A percentile compares a stretch with the other conserved stretches of the same genome.
Evolutionary conservation across 176 grass and related monocot genomes (phyloP).

Genomic region (Musa acuminata): DNA sequence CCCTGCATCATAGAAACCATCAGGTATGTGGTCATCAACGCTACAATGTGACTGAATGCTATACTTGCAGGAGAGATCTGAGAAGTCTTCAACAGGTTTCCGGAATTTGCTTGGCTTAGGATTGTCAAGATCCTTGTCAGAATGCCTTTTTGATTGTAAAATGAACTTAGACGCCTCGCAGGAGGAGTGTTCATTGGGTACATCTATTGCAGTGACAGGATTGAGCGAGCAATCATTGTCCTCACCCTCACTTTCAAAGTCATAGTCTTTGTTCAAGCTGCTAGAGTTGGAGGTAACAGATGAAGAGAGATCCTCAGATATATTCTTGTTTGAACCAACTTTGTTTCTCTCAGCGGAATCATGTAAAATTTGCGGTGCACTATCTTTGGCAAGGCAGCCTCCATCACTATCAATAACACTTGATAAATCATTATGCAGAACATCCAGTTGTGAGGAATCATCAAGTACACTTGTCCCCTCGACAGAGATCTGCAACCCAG

Average conservation of each 20-base stretch:
- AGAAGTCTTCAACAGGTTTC: conserved; percentile 53
- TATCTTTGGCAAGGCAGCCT: conserved; percentile 37
- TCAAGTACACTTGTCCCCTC: conserved; percentile 29
- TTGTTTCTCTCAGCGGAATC: conserved; percentile 28
- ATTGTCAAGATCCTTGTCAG: conserved; percentile 78
- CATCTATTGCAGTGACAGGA: conserved; percentile 8
- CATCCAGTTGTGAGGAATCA: conserved; percentile 36
- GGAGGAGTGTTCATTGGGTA: conserved; percentile 23
- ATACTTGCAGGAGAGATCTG: conserved; percentile 80
- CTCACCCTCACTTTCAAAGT: conserved; percentile 42
- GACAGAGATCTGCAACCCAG: conserved; percentile 24
- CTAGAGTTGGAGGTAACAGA: conserved; percentile 31
- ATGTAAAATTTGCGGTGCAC: conserved; percentile 41
- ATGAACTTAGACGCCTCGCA: conserved; percentile 43
- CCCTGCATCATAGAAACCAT: conserved; percentile 98
- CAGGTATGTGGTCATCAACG: conserved; percentile 73
- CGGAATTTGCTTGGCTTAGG: conserved; percentile 90
- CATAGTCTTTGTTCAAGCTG: conserved; percentile 21
- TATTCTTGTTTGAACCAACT: conserved; percentile 27
- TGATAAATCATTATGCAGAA: conserved; percentile 36
- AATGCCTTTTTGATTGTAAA: conserved; percentile 81
- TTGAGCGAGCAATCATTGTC: conserved; percentile 37
- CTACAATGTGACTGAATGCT: conserved; percentile 77
- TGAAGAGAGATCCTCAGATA: conserved; percentile 28
- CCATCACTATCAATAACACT: conserved; percentile 37